These are phyloP conservation scores for Coemansia sp. DNA, from an alignment of 192 early-diverging fungal species.

Conservation along the genomic window DNA sequence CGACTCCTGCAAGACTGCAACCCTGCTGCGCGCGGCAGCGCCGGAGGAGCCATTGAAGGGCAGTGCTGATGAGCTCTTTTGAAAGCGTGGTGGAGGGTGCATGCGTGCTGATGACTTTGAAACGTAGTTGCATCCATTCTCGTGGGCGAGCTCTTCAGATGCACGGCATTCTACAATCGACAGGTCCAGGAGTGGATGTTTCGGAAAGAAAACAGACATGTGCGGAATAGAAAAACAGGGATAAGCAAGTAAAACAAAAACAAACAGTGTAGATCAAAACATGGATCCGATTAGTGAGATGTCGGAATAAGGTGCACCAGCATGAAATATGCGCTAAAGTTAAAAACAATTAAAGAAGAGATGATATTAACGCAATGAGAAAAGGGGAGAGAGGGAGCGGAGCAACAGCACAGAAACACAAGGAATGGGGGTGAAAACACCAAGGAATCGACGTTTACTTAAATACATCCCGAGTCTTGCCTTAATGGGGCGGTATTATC, in stretches of 20 bases:
- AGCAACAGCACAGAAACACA: too few species aligned
- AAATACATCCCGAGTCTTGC: background rate
- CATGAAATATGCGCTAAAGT: background rate
- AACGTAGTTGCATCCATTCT: slow-evolving; percentile 20
- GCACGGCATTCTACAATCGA: slow-evolving; percentile 43
- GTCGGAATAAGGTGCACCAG: background rate
- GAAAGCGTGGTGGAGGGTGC: slow-evolving; percentile 1
- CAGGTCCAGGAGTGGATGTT: slow-evolving; percentile 17
- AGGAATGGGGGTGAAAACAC: background rate
- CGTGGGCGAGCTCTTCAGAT: slow-evolving; percentile 45
- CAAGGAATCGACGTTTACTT: background rate
- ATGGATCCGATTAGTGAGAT: background rate
- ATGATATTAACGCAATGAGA: background rate
- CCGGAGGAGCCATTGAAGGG: background rate
- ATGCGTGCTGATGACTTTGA: background rate
- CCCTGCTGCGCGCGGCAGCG: background rate
- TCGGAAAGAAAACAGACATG: slow-evolving; percentile 23
- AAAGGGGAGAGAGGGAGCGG: background rate
- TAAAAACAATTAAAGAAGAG: slow-evolving; percentile 1
- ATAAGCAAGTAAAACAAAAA: background rate
- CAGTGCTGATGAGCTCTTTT: background rate
- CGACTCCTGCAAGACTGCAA: background rate
- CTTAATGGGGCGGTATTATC: background rate
- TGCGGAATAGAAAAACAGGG: slow-evolving; percentile 1
- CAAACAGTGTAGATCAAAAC: slow-evolving; percentile 7